Percentiles rank a stretch among this genome's conserved stretches.
Evolutionary conservation across 345 rosid genomes (phyloP).

Genomic region (sweet orange (Citrus sinensis)): DNA sequence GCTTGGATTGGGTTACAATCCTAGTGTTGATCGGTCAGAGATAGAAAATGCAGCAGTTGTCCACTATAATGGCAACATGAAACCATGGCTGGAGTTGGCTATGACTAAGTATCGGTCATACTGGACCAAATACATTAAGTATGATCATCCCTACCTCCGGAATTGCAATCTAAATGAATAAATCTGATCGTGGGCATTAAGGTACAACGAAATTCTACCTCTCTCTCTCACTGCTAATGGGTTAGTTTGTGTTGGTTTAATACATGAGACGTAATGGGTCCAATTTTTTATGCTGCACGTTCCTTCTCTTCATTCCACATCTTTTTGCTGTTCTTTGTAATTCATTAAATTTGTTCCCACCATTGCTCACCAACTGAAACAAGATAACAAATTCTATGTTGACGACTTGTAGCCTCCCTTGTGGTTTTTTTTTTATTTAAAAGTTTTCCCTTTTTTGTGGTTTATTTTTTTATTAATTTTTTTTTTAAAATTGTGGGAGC

Average conservation of each 20-base stretch:
- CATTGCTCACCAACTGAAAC: constrained; percentile 12
- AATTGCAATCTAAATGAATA: constrained; percentile 72
- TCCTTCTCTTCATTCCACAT: constrained; percentile 27
- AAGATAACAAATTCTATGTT: constrained; percentile 21
- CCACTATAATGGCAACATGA: constrained; percentile 99
- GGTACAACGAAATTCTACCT: constrained; percentile 18
- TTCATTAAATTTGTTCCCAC: constrained; percentile 42
- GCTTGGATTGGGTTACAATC: constrained; percentile 95
- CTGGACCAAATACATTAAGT: constrained; percentile 92
- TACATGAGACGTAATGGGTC: constrained; percentile 18
- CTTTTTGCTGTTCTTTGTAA: constrained; percentile 32
- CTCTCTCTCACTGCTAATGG: constrained; percentile 14
- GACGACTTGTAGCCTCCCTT: constrained; percentile 22
- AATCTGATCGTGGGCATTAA: constrained; percentile 13
- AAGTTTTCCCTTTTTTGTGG: not conserved
- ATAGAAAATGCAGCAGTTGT: constrained; percentile 89
- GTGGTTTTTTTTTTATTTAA: not conserved
- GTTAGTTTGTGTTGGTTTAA: constrained; percentile 17
- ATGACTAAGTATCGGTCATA: constrained; percentile 88
- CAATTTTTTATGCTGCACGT: constrained; percentile 20
- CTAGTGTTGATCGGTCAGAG: constrained; percentile 72
- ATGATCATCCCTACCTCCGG: constrained; percentile 80
- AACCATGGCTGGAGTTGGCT: constrained; percentile 98
- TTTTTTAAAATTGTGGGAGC: not conserved
- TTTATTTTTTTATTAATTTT: not conserved